A percentile compares a stretch with the other conserved stretches of the same genome.
These are phyloP conservation scores for Rubia yunnanensis DNA, from an alignment of 257 asterid species.

Conservation along the genomic window DNA sequence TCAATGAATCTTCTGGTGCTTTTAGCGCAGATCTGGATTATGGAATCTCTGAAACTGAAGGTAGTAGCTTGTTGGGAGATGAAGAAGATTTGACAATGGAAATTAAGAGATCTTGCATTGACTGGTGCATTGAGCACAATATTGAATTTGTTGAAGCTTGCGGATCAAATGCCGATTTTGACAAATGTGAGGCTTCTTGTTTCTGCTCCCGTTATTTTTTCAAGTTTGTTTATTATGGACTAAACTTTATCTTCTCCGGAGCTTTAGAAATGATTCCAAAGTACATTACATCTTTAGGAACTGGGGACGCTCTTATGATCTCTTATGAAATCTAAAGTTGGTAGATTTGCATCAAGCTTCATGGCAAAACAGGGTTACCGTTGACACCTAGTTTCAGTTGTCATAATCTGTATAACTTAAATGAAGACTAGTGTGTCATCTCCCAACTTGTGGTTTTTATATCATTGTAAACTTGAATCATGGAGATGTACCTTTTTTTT, in stretches of 20 bases:
- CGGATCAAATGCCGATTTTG: conserved; percentile 75
- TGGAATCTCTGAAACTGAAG: conserved; percentile 86
- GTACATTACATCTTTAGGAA: background rate
- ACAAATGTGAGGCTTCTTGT: conserved; percentile 53
- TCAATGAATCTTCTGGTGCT: conserved; percentile 31
- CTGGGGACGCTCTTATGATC: background rate
- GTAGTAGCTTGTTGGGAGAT: conserved; percentile 70
- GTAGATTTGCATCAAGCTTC: background rate
- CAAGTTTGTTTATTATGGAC: background rate
- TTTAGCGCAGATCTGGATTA: conserved; percentile 33
- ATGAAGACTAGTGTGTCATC: background rate
- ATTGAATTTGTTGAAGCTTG: conserved; percentile 92
- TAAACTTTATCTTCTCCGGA: background rate
- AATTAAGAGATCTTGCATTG: conserved; percentile 41
- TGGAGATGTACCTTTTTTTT: background rate
- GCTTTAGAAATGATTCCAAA: background rate
- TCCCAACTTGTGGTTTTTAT: background rate
- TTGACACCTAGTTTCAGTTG: background rate
- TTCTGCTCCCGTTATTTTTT: background rate
- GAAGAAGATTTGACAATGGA: conserved; percentile 46
- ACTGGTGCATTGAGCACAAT: conserved; percentile 79
- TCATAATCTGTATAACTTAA: background rate
- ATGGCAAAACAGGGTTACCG: background rate
- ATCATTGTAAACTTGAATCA: background rate
- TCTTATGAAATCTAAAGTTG: background rate